Conservation (phyloP, 1,139 yeast species). For the Blastobotrys serpentis region DNA sequence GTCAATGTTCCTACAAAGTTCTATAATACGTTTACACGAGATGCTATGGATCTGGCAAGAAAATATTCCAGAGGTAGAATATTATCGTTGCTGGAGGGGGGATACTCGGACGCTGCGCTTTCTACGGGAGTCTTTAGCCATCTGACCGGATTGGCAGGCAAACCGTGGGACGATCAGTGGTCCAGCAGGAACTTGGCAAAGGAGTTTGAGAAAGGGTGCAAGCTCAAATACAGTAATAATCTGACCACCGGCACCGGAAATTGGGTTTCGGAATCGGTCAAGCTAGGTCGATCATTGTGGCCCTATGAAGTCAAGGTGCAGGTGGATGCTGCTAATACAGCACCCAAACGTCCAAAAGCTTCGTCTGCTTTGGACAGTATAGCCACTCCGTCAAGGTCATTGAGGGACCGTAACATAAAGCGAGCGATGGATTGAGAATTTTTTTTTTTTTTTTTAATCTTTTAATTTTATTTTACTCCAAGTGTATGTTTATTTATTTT, state of each 20-base stretch:
- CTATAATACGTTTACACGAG: constrained; percentile 70
- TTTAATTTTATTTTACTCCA: not conserved
- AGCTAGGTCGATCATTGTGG: constrained; percentile 66
- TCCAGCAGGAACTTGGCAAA: constrained; percentile 50
- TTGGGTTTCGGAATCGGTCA: constrained; percentile 71
- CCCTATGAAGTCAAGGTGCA: constrained; percentile 42
- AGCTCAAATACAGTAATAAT: constrained; percentile 44
- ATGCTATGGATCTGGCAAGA: constrained; percentile 63
- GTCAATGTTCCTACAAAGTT: constrained; percentile 82
- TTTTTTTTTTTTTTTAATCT: constrained; percentile 1
- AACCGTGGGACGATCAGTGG: constrained; percentile 55
- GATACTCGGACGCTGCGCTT: constrained; percentile 82
- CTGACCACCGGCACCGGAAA: constrained; percentile 32
- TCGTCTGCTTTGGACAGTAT: constrained; percentile 14
- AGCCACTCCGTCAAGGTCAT: constrained; percentile 30
- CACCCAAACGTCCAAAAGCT: not conserved
- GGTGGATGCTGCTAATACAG: constrained; percentile 7
- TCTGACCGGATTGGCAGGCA: constrained; percentile 60
- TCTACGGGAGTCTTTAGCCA: constrained; percentile 80
- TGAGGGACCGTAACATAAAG: constrained; percentile 25
- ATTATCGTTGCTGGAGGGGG: constrained; percentile 77
- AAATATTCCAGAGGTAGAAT: constrained; percentile 63
- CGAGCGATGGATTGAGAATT: not conserved
- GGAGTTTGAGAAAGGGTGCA: constrained; percentile 69
- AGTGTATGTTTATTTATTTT: too few species aligned